Evolutionary conservation across 2,329 filamentous ascomycete species (phyloP), one percentile per base, ranked within the genome.

Genomic region (Fusarium beomiforme): DNA sequence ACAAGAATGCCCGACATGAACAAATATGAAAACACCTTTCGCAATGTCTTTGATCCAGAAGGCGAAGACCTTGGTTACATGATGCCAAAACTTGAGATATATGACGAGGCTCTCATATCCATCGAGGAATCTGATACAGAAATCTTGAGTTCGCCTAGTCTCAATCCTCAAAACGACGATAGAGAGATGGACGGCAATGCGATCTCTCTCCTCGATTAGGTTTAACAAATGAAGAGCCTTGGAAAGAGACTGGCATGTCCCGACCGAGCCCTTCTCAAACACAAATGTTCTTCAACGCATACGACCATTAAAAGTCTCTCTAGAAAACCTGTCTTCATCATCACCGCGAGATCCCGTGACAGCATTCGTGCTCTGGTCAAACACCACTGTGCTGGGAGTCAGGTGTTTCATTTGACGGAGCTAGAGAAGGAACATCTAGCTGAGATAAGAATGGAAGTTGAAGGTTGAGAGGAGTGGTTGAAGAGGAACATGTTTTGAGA

Each of bases 161-260:
- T n/a, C 4, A 17, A 17, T 2, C 0, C 14, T 13, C 0, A 21
- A 2, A 36, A 23, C n/a, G 23, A 49, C 0, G 5, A 31, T 0
- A 8, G 14, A 2, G 23, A 59, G 24, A 3, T 1, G 4, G 26
- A 42, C 5, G 2, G 13, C 0, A 14, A 14, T 2, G 2, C 3
- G 0, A 11, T 23, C 0, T 21, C 47, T 1, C 1, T 59, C 1
- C 57, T 36, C 8, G 49, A 31, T 2, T 29, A 37, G 3, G n/a
- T 23, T 1, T 31, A 23, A 0, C 36, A 59, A 7, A 59, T 56
- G 49, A 43, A 36, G 8, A 8, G 0, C 0, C 24, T 55, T 0
- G 49, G 5, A 1, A 59, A 59, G 5, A 31, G 37, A 16, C 37
- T 55, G 0, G 2, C 49, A 0, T 55, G 21, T 1, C 49, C 37